Evolutionary conservation across 2,329 filamentous ascomycete species (phyloP).

Genomic region (Daldinia sp.): DNA sequence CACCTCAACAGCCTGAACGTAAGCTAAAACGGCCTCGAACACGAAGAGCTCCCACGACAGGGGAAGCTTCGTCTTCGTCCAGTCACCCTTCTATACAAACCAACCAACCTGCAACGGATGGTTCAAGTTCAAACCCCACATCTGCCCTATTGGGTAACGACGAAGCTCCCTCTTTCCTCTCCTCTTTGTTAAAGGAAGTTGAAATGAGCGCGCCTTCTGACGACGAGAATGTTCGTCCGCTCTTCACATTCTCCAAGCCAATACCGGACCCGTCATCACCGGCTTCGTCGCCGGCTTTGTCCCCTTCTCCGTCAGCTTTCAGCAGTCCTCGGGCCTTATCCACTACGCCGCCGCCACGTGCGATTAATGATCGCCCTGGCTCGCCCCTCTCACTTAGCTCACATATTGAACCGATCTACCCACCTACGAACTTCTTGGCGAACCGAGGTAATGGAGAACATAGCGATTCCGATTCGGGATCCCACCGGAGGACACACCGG

Average conservation of each 20-base stretch:
- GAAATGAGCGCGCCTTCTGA: constrained; percentile 73
- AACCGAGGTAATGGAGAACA: constrained; percentile 60
- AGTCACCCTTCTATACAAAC: constrained; percentile 38
- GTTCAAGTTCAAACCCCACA: constrained; percentile 40
- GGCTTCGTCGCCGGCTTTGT: constrained; percentile 74
- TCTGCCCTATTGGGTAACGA: constrained; percentile 50
- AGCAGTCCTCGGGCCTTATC: constrained; percentile 76
- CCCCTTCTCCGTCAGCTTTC: constrained; percentile 72
- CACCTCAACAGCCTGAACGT: constrained; percentile 78
- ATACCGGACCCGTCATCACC: constrained; percentile 68
- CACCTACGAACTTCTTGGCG: constrained; percentile 80
- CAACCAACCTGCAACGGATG: constrained; percentile 38
- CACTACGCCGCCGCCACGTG: constrained; percentile 75
- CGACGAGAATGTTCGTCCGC: constrained; percentile 63
- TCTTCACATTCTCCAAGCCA: constrained; percentile 54
- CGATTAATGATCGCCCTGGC: constrained; percentile 70
- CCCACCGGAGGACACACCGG: constrained; percentile 52
- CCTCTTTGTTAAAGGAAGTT: constrained; percentile 88
- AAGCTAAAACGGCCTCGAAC: constrained; percentile 90
- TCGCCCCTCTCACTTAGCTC: constrained; percentile 76
- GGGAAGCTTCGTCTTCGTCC: constrained; percentile 59
- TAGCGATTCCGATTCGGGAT: constrained; percentile 58
- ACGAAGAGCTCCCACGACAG: constrained; percentile 66
- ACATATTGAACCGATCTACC: constrained; percentile 78
- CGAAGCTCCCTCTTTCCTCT: constrained; percentile 81